Evolutionary conservation across 1,139 yeast genomes (phyloP), one percentile per base, ranked within the genome.

Genomic region (Yarrowia galli): DNA sequence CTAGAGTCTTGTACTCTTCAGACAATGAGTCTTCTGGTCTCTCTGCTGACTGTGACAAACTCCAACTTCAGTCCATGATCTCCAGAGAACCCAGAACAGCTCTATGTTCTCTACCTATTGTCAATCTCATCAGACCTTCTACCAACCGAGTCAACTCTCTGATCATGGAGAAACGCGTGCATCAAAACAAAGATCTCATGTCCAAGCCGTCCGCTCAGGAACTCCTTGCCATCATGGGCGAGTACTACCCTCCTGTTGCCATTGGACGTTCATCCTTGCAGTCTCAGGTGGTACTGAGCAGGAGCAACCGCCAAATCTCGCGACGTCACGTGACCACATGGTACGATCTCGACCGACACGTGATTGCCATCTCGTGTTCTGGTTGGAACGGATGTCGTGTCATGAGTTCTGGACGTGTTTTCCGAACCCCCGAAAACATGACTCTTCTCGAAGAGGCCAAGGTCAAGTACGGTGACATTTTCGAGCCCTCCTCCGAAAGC

Each of bases 301-400:
- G 28, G 18, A 38, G 45, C 56, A 61, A 61, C 66, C 66, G 66
- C 9, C 66, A 61, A 9, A 61, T 61, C 25, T 61, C 66, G 18
- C 43, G 66, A 12, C 66, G 66, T 1, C 66, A 61, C 25, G 66
- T 61, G 38, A 61, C 66, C 46, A 46, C 66, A 12, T 61, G 66
- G 66, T 61, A 61, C 46, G 66, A 61, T 32, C 46, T 61, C 25
- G 66, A 61, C 18, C 66, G 56, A 3, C 66, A 61, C 45, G 54
- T 61, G 38, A 25, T 61, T n/a, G 36, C 38, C 20, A 25, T 61
- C 25, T 22, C 56, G 36, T 61, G 66, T 5, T 61, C 46, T 1
- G 66, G 66, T 13, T 61, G 66, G 66, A 61, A 61, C 38, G 66
- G 66, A 2, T 61, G 66, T 6, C 66, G 66, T 2, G 66, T 61